Evolutionary conservation across 176 grass and related monocot genomes (phyloP), one percentile per base, ranked within the genome.

Genomic region (Tillandsia leiboldiana): DNA sequence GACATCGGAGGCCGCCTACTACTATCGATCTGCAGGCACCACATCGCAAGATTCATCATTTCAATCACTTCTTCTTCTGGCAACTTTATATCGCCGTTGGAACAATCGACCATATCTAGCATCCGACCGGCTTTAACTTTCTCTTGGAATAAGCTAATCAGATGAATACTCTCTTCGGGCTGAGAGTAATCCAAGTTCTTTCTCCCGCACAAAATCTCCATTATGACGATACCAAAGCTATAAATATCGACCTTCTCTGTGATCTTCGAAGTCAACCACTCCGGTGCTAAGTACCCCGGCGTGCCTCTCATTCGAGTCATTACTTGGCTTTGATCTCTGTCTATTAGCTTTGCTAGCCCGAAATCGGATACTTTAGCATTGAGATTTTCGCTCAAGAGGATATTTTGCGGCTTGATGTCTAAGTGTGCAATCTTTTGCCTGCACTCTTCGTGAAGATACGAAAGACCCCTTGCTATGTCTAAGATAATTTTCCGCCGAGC

Each of bases 261-360:
- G 6, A 65, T 65, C 28, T 4, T 26, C 26, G 63, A 65, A 12
- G 63, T 65, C 63, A 65, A 65, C 63, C 18, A 65, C 14, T 65
- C 23, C 24, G 18, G 63, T 65, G 63, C 63, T 65, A 65, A 65
- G 13, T 65, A 65, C 18, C 23, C 11, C 0, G 7, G 63, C 13
- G 63, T 65, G 24, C 18, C 63, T 28, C 18, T 65, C 8, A 65
- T 65, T 65, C 23, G 24, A 12, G 63, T 65, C 63, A 65, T 65
- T 26, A 65, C 63, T 12, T 65, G 26, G 63, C 63, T 65, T 26
- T 65, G 63, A 65, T 65, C 63, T 26, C 63, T 65, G 23, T 65
- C 63, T 13, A 65, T 65, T 5, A 65, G 26, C 63, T 65, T 65
- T 12, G 63, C 26, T 65, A 65, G 12, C 12, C 63, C 63, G 29